Evolutionary conservation across 2,329 filamentous ascomycete genomes (phyloP), one percentile per base, ranked within the genome.

Genomic region (Penicillium concentricum): DNA sequence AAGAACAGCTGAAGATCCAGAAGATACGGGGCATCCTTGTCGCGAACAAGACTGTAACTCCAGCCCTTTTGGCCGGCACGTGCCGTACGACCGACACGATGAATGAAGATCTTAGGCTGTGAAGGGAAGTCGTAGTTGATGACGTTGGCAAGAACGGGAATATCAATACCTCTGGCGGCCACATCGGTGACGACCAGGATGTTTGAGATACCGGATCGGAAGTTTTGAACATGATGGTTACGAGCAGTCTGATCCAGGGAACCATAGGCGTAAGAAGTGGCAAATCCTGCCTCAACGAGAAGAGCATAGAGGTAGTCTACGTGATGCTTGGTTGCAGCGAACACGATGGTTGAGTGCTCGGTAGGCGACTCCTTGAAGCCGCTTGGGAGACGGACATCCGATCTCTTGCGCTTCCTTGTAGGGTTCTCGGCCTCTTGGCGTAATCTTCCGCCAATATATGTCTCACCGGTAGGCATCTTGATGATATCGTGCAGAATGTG

Each of bases 91-190:
- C 94, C 94, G 45, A 99, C 94, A 71, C 94, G 88, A 75, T 99
- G 94, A 28, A 99, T 89, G 68, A 95, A 99, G 41, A 99, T 87
- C 76, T 99, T 99, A 20, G 94, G 91, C 69, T 97, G 94, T 2
- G 93, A 90, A 3, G 94, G 93, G 63, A 99, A 99, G 70, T 97
- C 93, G 75, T 96, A 99, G 79, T 99, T 97, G 79, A 99, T 93
- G 57, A 99, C 94, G 71, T 99, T 97, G 55, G 91, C 92, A 35
- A 99, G 82, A 45, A 97, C 84, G 0, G 94, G 94, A 64, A 99
- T 96, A 85, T 99, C 94, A 60, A 99, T 95, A 85, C 94, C 93
- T 81, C 94, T 85, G 22, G 94, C 94, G 15, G 94, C 94, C 52
- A 99, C 92, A 72, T 99, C 94, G 1, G 94, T 99, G 43, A 97